Base-by-base conservation (phyloP, 2,329 filamentous ascomycete genomes). In the Tympanopsis confertula region DNA sequence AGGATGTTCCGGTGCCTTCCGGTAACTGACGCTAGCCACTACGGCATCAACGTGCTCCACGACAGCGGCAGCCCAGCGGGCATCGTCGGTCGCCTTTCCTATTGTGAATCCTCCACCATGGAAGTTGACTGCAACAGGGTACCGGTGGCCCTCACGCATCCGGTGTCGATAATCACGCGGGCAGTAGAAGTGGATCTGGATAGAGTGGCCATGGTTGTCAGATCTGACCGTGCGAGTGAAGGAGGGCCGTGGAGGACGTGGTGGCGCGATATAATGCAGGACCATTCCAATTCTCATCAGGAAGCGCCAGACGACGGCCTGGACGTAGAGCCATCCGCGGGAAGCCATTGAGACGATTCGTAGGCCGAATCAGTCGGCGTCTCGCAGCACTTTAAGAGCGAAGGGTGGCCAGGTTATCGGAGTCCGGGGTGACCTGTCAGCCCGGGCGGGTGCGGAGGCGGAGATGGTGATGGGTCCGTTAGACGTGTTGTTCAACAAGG, bases 271-370 rank as follows among this genome's bases (percentile, higher is more conserved):
- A 39, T 68, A 70, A 52, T 86, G 80, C 28, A 85, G 59, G 42
- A 70, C 63, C 78, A 84, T 83, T 50, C 78, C 80, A 40, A 83
- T 67, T 41, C 65, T 66, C 71, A 83, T 82, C 30, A 84, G 62
- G 39, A 70, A 66, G 38, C 82, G 69, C 78, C 78, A 83, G 52
- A 78, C 69, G 19, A 66, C 58, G 35, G 81, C 80, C 52, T 82
- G 71, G 38, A 78, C 46, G 39, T 70, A 68, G 10, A 85, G 67
- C 49, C 74, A 68, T 64, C 70, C 74, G 57, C 78, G 68, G 5
- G 56, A 52, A 37, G 59, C 50, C 36, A 43, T 41, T 35, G 47
- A 45, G 19, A 45, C 44, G 19, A 45, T 45, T 30, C 45, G 42
- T 1, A 43, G 45, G 2, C 41, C 47, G 4, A 45, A 37, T 5